Percentiles rank a stretch among this genome's conserved stretches.
Conservation (phyloP, 2,329 filamentous ascomycete genomes). For the Fusarium liriodendri region DNA sequence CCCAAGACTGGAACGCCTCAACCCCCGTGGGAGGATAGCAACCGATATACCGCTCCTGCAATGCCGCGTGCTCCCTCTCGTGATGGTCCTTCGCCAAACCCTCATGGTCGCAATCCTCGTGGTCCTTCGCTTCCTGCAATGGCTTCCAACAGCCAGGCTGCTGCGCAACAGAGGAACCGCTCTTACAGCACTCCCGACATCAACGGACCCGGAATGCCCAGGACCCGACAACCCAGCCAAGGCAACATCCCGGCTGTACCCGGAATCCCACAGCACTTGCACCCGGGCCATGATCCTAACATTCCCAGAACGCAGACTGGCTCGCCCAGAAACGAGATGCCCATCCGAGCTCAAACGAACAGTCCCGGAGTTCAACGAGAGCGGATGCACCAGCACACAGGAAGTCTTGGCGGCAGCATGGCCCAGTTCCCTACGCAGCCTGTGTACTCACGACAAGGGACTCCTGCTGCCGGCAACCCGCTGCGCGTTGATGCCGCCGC, state of each 20-base stretch:
- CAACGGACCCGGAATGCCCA: slow-evolving; percentile 73
- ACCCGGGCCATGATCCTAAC: slow-evolving; percentile 68
- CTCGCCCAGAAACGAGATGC: slow-evolving; percentile 78
- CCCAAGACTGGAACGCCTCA: slow-evolving; percentile 76
- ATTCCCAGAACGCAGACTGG: slow-evolving; percentile 85
- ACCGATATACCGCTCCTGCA: slow-evolving; percentile 89
- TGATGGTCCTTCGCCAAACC: slow-evolving; percentile 76
- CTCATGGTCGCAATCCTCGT: slow-evolving; percentile 74
- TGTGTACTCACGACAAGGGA: slow-evolving; percentile 61
- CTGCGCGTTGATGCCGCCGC: slow-evolving; percentile 54
- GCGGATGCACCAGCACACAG: slow-evolving; percentile 61
- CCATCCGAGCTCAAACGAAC: slow-evolving; percentile 75
- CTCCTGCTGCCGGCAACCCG: slow-evolving; percentile 51
- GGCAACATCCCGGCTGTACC: slow-evolving; percentile 76
- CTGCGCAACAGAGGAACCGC: slow-evolving; percentile 78
- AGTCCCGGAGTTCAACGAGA: slow-evolving; percentile 77
- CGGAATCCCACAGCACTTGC: slow-evolving; percentile 78
- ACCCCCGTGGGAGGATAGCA: slow-evolving; percentile 77
- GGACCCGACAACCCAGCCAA: slow-evolving; percentile 66
- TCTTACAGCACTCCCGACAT: slow-evolving; percentile 98
- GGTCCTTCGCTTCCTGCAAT: slow-evolving; percentile 85
- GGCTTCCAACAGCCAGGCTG: slow-evolving; percentile 66
- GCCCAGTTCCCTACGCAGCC: slow-evolving; percentile 68
- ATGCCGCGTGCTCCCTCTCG: slow-evolving; percentile 84
- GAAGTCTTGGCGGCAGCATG: slow-evolving; percentile 64